Conservation (phyloP, 1,139 yeast genomes). For the Geotrichum fermentans region DNA sequence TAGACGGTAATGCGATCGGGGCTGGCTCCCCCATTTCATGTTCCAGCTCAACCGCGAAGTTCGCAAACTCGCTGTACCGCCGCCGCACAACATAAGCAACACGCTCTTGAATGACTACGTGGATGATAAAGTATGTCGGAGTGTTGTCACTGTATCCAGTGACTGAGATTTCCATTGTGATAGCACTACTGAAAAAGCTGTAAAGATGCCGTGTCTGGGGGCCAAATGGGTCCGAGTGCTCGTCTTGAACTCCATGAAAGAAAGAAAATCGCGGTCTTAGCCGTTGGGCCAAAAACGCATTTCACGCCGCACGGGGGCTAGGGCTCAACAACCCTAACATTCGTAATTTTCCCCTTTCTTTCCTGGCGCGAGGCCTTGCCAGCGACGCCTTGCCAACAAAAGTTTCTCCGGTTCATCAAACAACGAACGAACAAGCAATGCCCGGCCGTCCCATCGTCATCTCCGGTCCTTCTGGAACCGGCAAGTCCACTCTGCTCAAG, state of each 20-base stretch:
- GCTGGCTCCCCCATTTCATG: slow-evolving; percentile 42
- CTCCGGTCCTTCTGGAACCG: slow-evolving; percentile 95
- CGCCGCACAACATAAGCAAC: slow-evolving; percentile 37
- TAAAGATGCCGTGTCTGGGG: background rate
- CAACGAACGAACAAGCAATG: slow-evolving; percentile 9
- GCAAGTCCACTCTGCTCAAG: slow-evolving; percentile 89
- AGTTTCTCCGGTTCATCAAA: background rate
- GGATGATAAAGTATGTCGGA: slow-evolving; percentile 39
- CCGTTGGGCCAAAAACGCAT: too few relatives aligned
- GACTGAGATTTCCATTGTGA: slow-evolving; percentile 30
- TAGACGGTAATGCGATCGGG: slow-evolving; percentile 49
- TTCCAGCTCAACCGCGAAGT: slow-evolving; percentile 45
- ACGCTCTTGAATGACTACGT: slow-evolving; percentile 33
- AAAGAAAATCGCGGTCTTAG: too few relatives aligned
- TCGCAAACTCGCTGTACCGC: slow-evolving; percentile 51
- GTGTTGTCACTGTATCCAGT: slow-evolving; percentile 35
- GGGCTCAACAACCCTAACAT: too few relatives aligned
- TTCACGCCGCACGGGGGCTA: too few relatives aligned
- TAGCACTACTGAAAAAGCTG: too few relatives aligned
- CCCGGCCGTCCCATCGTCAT: slow-evolving; percentile 77
- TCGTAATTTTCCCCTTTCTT: too few relatives aligned
- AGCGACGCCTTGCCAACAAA: too few relatives aligned
- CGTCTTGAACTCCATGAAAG: background rate
- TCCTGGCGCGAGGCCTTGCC: too few relatives aligned
- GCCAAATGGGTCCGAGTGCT: background rate